Conservation (phyloP, 495 filamentous ascomycete species). For the Penicillium lividum region DNA sequence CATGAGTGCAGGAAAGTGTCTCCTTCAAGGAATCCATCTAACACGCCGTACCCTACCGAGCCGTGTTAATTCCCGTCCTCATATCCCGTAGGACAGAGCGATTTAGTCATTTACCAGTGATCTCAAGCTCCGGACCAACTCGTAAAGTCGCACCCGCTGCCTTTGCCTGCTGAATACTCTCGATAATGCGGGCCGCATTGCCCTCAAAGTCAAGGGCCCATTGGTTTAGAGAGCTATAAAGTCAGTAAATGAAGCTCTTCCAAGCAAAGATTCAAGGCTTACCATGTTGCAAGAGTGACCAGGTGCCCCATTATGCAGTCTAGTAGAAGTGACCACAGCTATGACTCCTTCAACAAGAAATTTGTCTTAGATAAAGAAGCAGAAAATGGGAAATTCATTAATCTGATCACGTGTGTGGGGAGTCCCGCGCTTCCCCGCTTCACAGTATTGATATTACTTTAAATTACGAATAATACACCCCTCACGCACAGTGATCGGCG, state of each 20-base stretch:
- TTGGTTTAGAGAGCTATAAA: conserved; percentile 41
- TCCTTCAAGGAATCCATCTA: conserved; percentile 33
- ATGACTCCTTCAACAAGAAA: neutral
- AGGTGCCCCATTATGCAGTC: conserved; percentile 39
- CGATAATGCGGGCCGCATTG: conserved; percentile 72
- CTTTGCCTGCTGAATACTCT: conserved; percentile 73
- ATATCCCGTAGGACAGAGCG: conserved; percentile 33
- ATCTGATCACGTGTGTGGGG: conserved; percentile 45
- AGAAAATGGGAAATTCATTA: conserved; percentile 17
- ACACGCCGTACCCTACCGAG: conserved; percentile 61
- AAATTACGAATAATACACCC: conserved; percentile 5
- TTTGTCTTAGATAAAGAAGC: conserved; percentile 3
- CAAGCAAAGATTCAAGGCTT: neutral
- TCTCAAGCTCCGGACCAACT: conserved; percentile 74
- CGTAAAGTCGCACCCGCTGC: conserved; percentile 67
- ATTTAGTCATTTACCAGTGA: conserved; percentile 42
- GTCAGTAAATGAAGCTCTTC: conserved; percentile 2
- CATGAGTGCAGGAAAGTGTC: conserved; percentile 66
- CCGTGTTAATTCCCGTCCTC: conserved; percentile 14
- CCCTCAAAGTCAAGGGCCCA: conserved; percentile 81
- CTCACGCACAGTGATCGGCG: conserved; percentile 8
- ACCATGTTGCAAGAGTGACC: conserved; percentile 46
- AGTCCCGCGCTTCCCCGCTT: conserved; percentile 30
- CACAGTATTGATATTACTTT: conserved; percentile 21
- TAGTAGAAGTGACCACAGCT: neutral